phyloP scores from a whole-genome alignment of 345 rosid genomes.

The Viola odorata region DNA sequence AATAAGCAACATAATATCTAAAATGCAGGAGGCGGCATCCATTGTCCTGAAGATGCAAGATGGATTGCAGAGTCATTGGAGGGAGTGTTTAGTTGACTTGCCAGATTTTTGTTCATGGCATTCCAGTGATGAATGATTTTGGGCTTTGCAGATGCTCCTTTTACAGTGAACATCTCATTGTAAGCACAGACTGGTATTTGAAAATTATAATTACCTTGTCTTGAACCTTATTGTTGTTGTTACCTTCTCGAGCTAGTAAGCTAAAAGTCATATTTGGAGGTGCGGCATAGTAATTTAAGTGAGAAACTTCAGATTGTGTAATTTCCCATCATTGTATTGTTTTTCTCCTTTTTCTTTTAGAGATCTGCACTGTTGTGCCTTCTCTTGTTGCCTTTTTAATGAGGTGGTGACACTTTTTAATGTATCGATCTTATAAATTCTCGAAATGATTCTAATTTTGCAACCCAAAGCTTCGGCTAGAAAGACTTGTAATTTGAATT shows the following conservation, averaged over 20 bases:
- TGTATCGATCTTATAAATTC: too few relatives aligned
- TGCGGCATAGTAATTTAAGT: constrained; percentile 24
- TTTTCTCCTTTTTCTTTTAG: neutral
- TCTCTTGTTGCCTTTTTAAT: too few relatives aligned
- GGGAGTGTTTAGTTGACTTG: constrained; percentile 11
- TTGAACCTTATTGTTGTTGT: constrained; percentile 23
- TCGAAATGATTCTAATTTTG: too few relatives aligned
- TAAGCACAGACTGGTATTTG: constrained; percentile 19
- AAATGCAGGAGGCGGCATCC: constrained; percentile 81
- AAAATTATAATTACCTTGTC: constrained; percentile 15
- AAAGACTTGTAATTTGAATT: too few relatives aligned
- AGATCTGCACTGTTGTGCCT: neutral
- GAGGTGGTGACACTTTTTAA: too few relatives aligned
- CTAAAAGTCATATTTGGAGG: constrained; percentile 10
- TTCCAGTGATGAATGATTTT: constrained; percentile 19
- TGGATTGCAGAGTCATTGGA: constrained; percentile 19
- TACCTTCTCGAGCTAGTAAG: constrained; percentile 21
- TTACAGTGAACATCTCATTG: constrained; percentile 17
- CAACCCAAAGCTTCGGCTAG: too few relatives aligned
- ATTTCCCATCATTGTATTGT: neutral
- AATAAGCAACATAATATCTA: neutral
- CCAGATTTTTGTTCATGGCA: constrained; percentile 31
- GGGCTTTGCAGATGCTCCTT: constrained; percentile 21
- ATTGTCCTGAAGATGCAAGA: constrained; percentile 37
- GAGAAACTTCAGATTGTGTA: too few relatives aligned